Base-by-base conservation (phyloP, 202 grass and related monocot genomes). In the Digitaria exilis region DNA sequence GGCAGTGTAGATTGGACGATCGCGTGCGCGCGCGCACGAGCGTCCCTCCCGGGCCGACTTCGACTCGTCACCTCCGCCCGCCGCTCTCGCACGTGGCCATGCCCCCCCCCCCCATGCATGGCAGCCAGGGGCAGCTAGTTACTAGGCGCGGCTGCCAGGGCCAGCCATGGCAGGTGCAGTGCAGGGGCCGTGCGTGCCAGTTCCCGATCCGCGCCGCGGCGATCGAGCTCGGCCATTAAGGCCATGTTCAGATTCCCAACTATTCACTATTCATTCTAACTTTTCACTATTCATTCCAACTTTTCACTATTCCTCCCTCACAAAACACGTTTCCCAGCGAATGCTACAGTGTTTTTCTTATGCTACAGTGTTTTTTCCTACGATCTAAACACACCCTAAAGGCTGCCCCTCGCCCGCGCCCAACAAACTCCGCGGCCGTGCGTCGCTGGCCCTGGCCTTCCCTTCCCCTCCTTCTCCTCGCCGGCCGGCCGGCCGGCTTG, bases 21-120 rank as follows among this genome's bases (percentile, higher is more conserved):
- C 90, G 91, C 88, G 94, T 96, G 94, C 84, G 91, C 94, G 90
- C 87, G 91, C 94, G 94, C 94, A 96, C 94, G 93, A 91, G 90
- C 86, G 79, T 80, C 14, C 41, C 65, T 31, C 10, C 46, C 43
- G n/a, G 12, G 61, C 76, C 32, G 58, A 29, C 18, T 8, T 52
- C 89, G 88, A 92, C 17, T 88, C 75, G 90, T 91, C 94, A 91
- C 88, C 81, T 97, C 90, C 73, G 68, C 24, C 49, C 83, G 84
- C 87, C 72, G 90, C 84, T 84, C 80, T 66, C 84, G 87, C 87
- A 92, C 85, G 91, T 90, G 84, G 77, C 76, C 65, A 71, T 73
- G 73, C 87, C 67, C 50, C 56, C 14, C 58, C 58, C 28, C 28
- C 12, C 11, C 55, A n/a, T n/a, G n/a, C n/a, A n/a, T n/a, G n/a